phyloP scores from a whole-genome alignment of 2,329 filamentous ascomycete genomes.

The Rhytidhysteron rufulum region DNA sequence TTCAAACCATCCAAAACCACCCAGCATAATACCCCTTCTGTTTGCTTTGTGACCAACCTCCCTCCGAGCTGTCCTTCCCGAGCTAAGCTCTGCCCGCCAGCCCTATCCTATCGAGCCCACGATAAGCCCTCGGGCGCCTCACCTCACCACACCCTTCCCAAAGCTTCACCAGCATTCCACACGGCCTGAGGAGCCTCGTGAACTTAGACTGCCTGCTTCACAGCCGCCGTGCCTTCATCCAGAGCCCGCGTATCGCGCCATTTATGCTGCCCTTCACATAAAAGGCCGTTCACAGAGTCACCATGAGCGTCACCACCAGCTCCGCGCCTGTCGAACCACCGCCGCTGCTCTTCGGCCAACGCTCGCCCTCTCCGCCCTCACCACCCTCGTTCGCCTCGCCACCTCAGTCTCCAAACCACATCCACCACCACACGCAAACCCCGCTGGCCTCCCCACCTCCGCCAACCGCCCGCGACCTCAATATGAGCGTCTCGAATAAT shows the following conservation, averaged over 20 bases:
- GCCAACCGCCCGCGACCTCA: slow-evolving; percentile 21
- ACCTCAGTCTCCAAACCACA: slow-evolving; percentile 25
- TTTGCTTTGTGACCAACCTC: too few species aligned
- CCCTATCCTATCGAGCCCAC: slow-evolving; percentile 3
- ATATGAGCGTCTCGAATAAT: slow-evolving; percentile 33
- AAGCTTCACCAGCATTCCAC: too few species aligned
- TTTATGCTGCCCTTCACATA: slow-evolving; percentile 9
- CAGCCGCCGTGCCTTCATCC: background rate
- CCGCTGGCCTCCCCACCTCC: slow-evolving; percentile 22
- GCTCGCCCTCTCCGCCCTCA: slow-evolving; percentile 27
- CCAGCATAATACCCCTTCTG: too few species aligned
- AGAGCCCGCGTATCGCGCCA: slow-evolving; percentile 2
- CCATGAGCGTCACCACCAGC: slow-evolving; percentile 37
- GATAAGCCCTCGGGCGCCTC: slow-evolving; percentile 5
- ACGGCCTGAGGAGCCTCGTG: background rate
- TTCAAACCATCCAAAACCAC: too few species aligned
- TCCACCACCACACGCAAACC: slow-evolving; percentile 23
- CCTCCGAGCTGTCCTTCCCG: background rate
- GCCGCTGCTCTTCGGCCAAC: slow-evolving; percentile 34
- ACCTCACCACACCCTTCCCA: slow-evolving; percentile 2
- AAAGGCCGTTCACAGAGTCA: slow-evolving; percentile 10
- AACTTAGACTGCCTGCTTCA: background rate
- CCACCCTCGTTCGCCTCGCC: slow-evolving; percentile 31
- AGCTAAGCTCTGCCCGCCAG: slow-evolving; percentile 3
- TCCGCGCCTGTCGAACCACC: slow-evolving; percentile 29